Evolutionary conservation across 2,329 filamentous ascomycete species (phyloP), one percentile per base, ranked within the genome.

Genomic region (Plectosphaerella sp.): DNA sequence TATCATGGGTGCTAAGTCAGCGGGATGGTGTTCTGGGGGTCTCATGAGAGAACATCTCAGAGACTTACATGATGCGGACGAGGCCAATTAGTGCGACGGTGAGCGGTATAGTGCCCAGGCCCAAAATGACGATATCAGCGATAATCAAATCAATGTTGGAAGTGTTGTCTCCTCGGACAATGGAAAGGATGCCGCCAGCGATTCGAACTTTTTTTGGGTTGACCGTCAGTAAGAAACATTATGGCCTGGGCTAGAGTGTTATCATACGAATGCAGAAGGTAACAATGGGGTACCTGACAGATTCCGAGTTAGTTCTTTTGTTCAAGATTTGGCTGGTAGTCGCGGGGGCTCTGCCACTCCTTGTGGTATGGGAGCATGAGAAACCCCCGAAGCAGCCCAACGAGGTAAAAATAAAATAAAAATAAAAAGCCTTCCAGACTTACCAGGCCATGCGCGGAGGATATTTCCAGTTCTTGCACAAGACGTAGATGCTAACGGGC

Each of bases 81-180:
- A 65, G 54, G 9, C 62, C 64, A 12, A 63, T 39, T 9, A 59
- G 51, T 12, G 62, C 58, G 8, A 64, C 49, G 12, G 65, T 53
- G 7, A 66, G 56, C 9, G 63, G 60, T 5, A 66, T 57, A 4
- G 63, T 58, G 28, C 64, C 64, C 22, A 66, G 57, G 50, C 65
- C 64, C 43, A 66, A 61, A 5, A 64, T 56, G 18, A 64, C 50
- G 5, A 61, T 54, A 9, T 62, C 58, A 15, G 63, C 61, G 35
- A 62, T 57, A 49, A 57, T 59, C 24, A 65, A 55, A 4, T 61
- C 60, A 12, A 58, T 48, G 45, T 54, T 58, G 36, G 51, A 28
- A 5, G 53, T 54, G n/a, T 58, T 51, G 2, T 52, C 47, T 3
- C 61, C 55, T 24, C 59, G 48, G 35, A 62, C 51, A 46, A 65